Evolutionary conservation across 1,139 yeast species (phyloP), one percentile per base, ranked within the genome.

Genomic region (Debaryomyces singareniensis): DNA sequence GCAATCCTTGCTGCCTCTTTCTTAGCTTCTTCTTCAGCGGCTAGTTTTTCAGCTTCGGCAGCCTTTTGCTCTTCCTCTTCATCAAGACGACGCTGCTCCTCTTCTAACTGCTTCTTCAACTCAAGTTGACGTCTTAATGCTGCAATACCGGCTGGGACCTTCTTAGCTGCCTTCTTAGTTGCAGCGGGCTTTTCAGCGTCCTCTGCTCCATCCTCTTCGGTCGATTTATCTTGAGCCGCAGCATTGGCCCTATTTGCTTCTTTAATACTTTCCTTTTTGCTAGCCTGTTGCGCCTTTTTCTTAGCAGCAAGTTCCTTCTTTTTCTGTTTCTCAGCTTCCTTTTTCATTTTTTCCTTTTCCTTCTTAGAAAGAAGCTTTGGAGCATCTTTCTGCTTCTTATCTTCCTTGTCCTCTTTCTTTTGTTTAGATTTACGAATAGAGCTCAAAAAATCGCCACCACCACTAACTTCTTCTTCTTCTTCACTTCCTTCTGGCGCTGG

Each of bases 291-390:
- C 13, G 56, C 62, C 58, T 86, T 89, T 74, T 87, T 89, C 60
- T 77, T 81, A 34, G 81, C 83, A 24, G 96, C 95, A 40, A 77
- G 75, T 45, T 86, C 95, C 65, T 86, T 87, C 82, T 91, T 91
- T 60, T 78, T 75, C 47, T 82, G 86, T 70, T 91, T 93, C 58
- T 91, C 98, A 42, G 84, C 84, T 63, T 91, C 99, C 61, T 91
- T 93, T 82, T 89, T 91, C 56, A 91, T 94, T 60, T 77, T 83
- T 61, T 91, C 99, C 70, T 91, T 93, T 55, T 91, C 98, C 65
- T 93, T 93, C 71, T 91, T 93, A 36, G 94, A 78, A 60, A 91
- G 85, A 48, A 89, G 64, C 42, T 77, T 73, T 29, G 93, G 84
- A 25, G 76, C 87, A 29, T 68, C 72, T 53, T 63, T 44, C 36